Conservation (phyloP, 352 stramenopile species). For the Phytophthora fragariae region DNA sequence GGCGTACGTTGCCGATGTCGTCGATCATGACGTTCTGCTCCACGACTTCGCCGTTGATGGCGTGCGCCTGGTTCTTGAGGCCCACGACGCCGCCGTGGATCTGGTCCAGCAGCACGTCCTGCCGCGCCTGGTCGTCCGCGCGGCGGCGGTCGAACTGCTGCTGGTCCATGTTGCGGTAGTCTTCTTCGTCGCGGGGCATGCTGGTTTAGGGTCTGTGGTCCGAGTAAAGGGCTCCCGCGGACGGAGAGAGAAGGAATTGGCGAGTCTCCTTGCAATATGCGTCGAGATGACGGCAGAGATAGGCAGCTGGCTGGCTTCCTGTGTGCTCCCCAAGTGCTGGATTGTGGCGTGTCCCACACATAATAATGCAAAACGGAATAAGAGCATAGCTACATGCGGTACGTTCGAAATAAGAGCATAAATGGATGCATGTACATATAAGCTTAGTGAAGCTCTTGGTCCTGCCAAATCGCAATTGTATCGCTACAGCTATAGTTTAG, state of each 20-base stretch:
- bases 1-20: slow-evolving; percentile 71
- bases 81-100: slow-evolving; percentile 81
- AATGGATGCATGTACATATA: not conserved
- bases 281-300: slow-evolving; percentile 42
- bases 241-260: slow-evolving; percentile 26
- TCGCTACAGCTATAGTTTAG: too few relatives aligned
- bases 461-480: not conserved
- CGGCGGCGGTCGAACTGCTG: slow-evolving; percentile 72
- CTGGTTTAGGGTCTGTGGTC: not conserved
- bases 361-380: not conserved
- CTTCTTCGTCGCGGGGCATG: slow-evolving; percentile 44
- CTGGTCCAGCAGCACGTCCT: slow-evolving; percentile 81
- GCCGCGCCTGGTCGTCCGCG: slow-evolving; percentile 58
- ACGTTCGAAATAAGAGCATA: slow-evolving; percentile 7
- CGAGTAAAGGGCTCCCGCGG: not conserved
- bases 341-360: slow-evolving; percentile 28
- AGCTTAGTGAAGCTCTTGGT: not conserved
- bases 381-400: slow-evolving; percentile 7
- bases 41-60: slow-evolving; percentile 87
- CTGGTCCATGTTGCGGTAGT: slow-evolving; percentile 80
- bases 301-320: slow-evolving; percentile 40
- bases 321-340: slow-evolving; percentile 21
- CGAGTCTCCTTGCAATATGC: slow-evolving; percentile 9
- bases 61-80: slow-evolving; percentile 84
- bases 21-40: slow-evolving; percentile 88